A percentile compares a stretch with the other conserved stretches of the same genome.
Evolutionary conservation across 768 basidiomycete genomes (phyloP).

Genomic region (Trametes gibbosa): DNA sequence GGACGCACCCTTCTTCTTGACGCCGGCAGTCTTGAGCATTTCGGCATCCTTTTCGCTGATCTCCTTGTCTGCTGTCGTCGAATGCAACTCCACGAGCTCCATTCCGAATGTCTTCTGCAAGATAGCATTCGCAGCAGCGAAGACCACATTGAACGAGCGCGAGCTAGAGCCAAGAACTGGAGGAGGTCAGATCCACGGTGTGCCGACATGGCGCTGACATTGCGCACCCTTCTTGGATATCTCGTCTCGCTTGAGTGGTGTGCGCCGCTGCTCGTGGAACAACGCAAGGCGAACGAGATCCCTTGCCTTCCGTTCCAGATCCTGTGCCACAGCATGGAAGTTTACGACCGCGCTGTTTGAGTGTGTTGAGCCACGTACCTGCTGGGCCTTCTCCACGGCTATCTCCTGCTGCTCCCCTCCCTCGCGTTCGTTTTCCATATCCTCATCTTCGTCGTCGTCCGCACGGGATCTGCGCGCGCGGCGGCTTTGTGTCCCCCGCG

Average conservation of each 20-base stretch:
- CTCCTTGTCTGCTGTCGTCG: slow-evolving; percentile 56
- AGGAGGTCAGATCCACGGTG: slow-evolving; percentile 18
- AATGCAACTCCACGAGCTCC: slow-evolving; percentile 78
- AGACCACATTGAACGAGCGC: slow-evolving; percentile 63
- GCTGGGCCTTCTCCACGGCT: slow-evolving; percentile 26
- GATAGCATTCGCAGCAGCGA: slow-evolving; percentile 59
- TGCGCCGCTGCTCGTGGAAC: slow-evolving; percentile 72
- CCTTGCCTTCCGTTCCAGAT: slow-evolving; percentile 59
- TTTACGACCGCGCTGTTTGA: neutral
- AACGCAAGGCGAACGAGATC: slow-evolving; percentile 79
- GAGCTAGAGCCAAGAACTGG: slow-evolving; percentile 50
- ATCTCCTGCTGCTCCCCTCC: slow-evolving; percentile 33
- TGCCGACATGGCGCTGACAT: neutral
- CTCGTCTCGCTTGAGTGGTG: slow-evolving; percentile 73
- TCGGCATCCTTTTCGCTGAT: slow-evolving; percentile 43
- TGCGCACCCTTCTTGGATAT: slow-evolving; percentile 75
- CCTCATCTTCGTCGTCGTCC: slow-evolving; percentile 31
- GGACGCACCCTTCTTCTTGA: slow-evolving; percentile 64
- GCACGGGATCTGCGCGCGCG: slow-evolving; percentile 27
- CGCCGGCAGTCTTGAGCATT: slow-evolving; percentile 48
- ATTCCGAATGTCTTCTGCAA: slow-evolving; percentile 71
- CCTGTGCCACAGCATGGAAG: slow-evolving; percentile 37
- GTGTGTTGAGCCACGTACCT: neutral
- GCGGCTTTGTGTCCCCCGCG: slow-evolving; percentile 30
- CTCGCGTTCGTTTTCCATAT: slow-evolving; percentile 31